phyloP scores from a whole-genome alignment of 306 rosid species.

The Ammopiptanthus mongolicus region DNA sequence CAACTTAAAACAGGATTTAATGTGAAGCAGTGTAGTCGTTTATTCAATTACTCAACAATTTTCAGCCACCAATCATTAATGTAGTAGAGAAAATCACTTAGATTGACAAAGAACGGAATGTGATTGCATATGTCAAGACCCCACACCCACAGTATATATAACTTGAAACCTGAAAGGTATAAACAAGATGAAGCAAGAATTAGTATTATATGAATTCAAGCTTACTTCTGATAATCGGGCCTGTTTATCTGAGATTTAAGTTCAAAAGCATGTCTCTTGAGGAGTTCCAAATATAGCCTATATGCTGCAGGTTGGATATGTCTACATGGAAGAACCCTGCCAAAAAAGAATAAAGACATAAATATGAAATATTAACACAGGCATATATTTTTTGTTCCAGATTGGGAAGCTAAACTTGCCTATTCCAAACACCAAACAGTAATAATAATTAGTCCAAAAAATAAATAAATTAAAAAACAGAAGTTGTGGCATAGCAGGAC shows the following conservation, averaged over 20 bases:
- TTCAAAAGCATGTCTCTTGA: slow-evolving; percentile 67
- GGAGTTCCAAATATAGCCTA: slow-evolving; percentile 80
- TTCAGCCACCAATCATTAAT: neutral
- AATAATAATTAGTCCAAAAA: neutral
- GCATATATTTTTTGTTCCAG: neutral
- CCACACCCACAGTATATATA: neutral
- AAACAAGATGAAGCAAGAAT: slow-evolving; percentile 1
- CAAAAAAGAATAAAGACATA: neutral
- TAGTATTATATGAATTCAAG: neutral
- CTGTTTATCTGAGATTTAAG: slow-evolving; percentile 65
- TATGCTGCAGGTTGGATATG: slow-evolving; percentile 72
- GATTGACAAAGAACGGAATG: neutral
- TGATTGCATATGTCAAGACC: neutral
- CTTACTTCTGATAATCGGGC: slow-evolving; percentile 66
- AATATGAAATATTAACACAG: neutral
- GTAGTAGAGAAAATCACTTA: neutral
- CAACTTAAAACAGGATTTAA: neutral
- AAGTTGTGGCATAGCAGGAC: neutral
- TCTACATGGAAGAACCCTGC: slow-evolving; percentile 86
- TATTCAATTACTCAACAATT: neutral
- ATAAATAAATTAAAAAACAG: neutral
- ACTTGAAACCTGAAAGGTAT: neutral
- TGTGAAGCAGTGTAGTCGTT: neutral
- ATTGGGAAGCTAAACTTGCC: neutral
- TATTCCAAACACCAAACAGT: neutral